phyloP scores from a whole-genome alignment of 2,329 filamentous ascomycete genomes.

The Nothopassalora personata region DNA sequence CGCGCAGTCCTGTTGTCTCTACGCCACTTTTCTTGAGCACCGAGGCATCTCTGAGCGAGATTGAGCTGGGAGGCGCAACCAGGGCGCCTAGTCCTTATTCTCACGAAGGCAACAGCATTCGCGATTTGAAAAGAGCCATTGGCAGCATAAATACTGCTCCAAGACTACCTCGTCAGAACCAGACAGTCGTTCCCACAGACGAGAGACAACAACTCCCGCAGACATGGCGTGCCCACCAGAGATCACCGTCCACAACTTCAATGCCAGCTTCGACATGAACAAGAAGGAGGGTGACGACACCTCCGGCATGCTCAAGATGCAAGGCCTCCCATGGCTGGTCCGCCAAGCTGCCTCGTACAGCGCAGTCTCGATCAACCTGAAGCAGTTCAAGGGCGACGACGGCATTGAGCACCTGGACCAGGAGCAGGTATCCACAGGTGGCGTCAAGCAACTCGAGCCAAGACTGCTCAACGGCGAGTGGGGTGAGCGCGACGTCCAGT shows the following conservation, averaged over 20 bases:
- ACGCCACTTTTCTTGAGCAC: neutral
- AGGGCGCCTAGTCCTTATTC: neutral
- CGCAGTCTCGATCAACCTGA: slow-evolving; percentile 61
- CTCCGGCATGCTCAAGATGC: slow-evolving; percentile 63
- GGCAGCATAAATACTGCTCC: neutral
- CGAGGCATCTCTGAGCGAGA: neutral
- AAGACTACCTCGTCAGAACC: neutral
- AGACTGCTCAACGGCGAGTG: slow-evolving; percentile 53
- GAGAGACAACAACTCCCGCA: neutral
- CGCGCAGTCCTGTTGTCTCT: neutral
- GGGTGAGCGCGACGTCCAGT: slow-evolving; percentile 67
- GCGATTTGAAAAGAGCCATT: neutral
- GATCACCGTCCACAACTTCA: slow-evolving; percentile 63
- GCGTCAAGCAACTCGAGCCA: slow-evolving; percentile 59
- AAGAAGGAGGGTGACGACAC: slow-evolving; percentile 64
- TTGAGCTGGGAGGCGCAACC: neutral
- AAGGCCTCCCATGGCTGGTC: slow-evolving; percentile 39
- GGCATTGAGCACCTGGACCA: slow-evolving; percentile 36
- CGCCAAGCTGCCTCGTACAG: slow-evolving; percentile 57
- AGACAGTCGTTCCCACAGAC: neutral
- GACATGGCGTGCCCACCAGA: slow-evolving; percentile 65
- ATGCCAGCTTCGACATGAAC: slow-evolving; percentile 70
- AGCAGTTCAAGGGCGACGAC: slow-evolving; percentile 45
- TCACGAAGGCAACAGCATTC: neutral
- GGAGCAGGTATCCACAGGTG: slow-evolving; percentile 65